These are phyloP conservation scores for Allium cepa DNA, from an alignment of 106 monocot genomes.

Conservation along the genomic window DNA sequence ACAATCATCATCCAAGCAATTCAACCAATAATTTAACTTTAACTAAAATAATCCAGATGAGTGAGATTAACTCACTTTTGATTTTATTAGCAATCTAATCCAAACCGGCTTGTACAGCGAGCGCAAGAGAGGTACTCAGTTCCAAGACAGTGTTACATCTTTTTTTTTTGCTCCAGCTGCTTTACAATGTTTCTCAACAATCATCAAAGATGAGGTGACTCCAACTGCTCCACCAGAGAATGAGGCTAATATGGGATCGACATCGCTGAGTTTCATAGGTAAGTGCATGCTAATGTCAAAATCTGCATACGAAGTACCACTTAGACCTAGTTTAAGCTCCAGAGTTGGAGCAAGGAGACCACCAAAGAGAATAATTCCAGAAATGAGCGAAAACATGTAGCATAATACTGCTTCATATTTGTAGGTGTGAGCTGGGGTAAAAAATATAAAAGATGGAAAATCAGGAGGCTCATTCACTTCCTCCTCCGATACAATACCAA, in stretches of 20 bases:
- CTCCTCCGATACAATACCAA: slow-evolving; percentile 67
- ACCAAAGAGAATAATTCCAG: slow-evolving; percentile 84
- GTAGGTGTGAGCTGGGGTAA: no score
- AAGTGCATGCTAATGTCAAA: slow-evolving; percentile 81
- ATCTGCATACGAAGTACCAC: slow-evolving; percentile 93
- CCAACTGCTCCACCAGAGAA: no score
- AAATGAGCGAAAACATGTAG: no score
- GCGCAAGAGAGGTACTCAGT: no score
- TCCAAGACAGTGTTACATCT: no score
- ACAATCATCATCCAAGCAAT: no score
- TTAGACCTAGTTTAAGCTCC: slow-evolving; percentile 90
- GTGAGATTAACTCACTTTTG: no score
- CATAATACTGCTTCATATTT: no score
- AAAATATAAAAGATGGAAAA: slow-evolving; percentile 97
- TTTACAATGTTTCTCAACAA: slow-evolving; percentile 96
- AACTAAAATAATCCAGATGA: no score
- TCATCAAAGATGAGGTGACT: slow-evolving; percentile 93
- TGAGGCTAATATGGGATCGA: slow-evolving; percentile 96
- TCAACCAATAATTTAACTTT: no score
- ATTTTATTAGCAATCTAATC: no score
- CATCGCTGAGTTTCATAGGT: slow-evolving; percentile 83
- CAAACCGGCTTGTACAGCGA: no score
- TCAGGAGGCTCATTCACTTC: slow-evolving; percentile 89
- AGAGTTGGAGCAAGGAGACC: slow-evolving; percentile 95
- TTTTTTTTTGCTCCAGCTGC: slow-evolving; percentile 19